Evolutionary conservation across 2,329 filamentous ascomycete species (phyloP).

Genomic region (Sporothrix variecibatus): DNA sequence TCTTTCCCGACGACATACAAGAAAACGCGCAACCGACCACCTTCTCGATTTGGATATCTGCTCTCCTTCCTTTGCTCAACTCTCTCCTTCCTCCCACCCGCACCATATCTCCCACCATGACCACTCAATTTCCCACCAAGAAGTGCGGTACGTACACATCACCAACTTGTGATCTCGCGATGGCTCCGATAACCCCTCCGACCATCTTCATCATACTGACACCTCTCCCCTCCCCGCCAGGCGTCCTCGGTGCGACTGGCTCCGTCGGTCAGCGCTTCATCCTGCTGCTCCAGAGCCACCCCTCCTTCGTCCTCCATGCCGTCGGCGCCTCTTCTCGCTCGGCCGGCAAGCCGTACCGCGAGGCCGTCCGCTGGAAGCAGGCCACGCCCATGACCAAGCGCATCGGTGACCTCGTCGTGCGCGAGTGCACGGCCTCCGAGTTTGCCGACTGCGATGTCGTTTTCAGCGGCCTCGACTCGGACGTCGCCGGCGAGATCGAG

Average conservation of each 20-base stretch:
- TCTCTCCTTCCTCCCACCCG: not conserved
- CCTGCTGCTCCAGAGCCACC: constrained; percentile 84
- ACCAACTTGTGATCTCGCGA: not conserved
- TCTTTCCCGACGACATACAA: not conserved
- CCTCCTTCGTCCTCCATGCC: constrained; percentile 81
- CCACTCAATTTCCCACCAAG: constrained; percentile 31
- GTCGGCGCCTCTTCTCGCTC: constrained; percentile 88
- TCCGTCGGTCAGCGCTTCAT: constrained; percentile 96
- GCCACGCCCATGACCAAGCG: constrained; percentile 72
- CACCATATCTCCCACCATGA: constrained; percentile 22
- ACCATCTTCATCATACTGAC: not conserved
- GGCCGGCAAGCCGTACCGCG: constrained; percentile 89
- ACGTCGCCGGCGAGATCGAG: constrained; percentile 90
- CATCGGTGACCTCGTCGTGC: constrained; percentile 78
- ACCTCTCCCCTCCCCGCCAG: constrained; percentile 32
- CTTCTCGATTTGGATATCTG: not conserved
- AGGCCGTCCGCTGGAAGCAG: constrained; percentile 96
- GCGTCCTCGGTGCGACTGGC: constrained; percentile 87
- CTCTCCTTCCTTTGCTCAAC: not conserved
- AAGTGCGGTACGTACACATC: constrained; percentile 31
- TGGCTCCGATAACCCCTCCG: not conserved
- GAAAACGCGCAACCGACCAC: not conserved
- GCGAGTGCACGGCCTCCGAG: constrained; percentile 77
- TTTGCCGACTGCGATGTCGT: constrained; percentile 91
- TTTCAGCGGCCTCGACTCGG: constrained; percentile 89